phyloP scores from a whole-genome alignment of 2,329 filamentous ascomycete genomes.

The Diaporthe vaccinii region DNA sequence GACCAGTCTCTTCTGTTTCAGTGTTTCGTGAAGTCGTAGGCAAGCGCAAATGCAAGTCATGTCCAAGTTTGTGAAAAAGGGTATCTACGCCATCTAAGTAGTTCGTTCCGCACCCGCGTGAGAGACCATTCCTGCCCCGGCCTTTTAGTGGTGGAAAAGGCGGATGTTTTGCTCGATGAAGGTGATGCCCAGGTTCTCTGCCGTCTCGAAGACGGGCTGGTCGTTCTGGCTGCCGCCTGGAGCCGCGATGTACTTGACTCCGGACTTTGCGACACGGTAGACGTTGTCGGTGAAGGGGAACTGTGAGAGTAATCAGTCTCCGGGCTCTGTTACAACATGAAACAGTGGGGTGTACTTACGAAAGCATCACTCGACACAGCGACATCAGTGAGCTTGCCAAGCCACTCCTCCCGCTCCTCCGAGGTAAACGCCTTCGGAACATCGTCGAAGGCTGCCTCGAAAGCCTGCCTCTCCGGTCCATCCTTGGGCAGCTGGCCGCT shows the following conservation, averaged over 20 bases:
- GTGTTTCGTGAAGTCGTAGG: conserved; percentile 33
- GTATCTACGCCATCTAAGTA: conserved; percentile 36
- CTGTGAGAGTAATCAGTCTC: conserved; percentile 57
- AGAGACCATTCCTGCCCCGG: not conserved
- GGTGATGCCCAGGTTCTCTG: conserved; percentile 90
- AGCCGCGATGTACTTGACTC: conserved; percentile 95
- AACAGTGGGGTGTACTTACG: conserved; percentile 64
- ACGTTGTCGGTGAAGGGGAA: conserved; percentile 99
- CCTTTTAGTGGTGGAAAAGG: conserved; percentile 89
- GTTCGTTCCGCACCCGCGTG: not conserved
- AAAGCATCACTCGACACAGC: conserved; percentile 96
- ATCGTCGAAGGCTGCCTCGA: conserved; percentile 91
- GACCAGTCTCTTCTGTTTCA: conserved; percentile 12
- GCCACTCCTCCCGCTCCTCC: conserved; percentile 89
- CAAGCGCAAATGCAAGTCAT: conserved; percentile 35
- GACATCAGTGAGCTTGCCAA: conserved; percentile 84
- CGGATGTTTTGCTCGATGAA: conserved; percentile 96
- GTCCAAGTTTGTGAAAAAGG: conserved; percentile 35
- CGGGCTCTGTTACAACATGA: conserved; percentile 25
- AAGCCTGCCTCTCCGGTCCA: conserved; percentile 86
- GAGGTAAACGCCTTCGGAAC: conserved; percentile 86
- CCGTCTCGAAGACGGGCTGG: conserved; percentile 84
- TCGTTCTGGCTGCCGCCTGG: conserved; percentile 93
- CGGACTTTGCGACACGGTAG: conserved; percentile 88
- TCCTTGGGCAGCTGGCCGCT: conserved; percentile 88